These are phyloP conservation scores for Hydnum rufescens DNA, from an alignment of 768 basidiomycete genomes.

Conservation along the genomic window DNA sequence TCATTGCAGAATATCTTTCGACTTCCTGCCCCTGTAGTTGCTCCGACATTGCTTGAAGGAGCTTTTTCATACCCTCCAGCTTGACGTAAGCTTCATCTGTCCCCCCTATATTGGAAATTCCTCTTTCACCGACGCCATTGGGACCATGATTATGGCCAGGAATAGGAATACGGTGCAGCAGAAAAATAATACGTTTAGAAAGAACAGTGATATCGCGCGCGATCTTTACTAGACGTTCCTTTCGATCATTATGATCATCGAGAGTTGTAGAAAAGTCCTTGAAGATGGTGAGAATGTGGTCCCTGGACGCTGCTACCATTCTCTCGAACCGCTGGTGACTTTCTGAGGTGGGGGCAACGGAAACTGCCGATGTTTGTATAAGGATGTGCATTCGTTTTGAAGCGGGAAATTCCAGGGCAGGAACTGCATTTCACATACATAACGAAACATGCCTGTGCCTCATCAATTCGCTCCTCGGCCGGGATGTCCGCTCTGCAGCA, in stretches of 20 bases:
- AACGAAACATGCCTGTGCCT: background rate
- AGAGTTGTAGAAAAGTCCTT: constrained; percentile 46
- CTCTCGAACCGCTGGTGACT: background rate
- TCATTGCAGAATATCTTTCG: constrained; percentile 44
- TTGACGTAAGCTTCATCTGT: constrained; percentile 8
- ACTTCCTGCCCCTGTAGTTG: constrained; percentile 50
- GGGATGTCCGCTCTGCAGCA: constrained; percentile 62
- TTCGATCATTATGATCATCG: constrained; percentile 67
- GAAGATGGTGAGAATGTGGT: constrained; percentile 24
- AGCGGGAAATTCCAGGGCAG: too few relatives aligned
- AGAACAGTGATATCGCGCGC: constrained; percentile 70
- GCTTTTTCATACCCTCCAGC: constrained; percentile 20
- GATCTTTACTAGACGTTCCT: constrained; percentile 85
- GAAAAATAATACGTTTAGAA: constrained; percentile 88
- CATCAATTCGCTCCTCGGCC: constrained; percentile 32
- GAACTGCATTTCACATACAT: background rate
- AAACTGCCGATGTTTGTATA: background rate
- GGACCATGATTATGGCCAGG: background rate
- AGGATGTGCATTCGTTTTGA: too few relatives aligned
- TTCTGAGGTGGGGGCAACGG: background rate
- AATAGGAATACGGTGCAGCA: constrained; percentile 51
- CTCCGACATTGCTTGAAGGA: constrained; percentile 40
- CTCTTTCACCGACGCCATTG: constrained; percentile 21
- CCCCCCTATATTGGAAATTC: background rate
- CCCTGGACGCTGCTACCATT: background rate